Base-by-base conservation (phyloP, 164 flowering plant species). In the Platanus orientalis region DNA sequence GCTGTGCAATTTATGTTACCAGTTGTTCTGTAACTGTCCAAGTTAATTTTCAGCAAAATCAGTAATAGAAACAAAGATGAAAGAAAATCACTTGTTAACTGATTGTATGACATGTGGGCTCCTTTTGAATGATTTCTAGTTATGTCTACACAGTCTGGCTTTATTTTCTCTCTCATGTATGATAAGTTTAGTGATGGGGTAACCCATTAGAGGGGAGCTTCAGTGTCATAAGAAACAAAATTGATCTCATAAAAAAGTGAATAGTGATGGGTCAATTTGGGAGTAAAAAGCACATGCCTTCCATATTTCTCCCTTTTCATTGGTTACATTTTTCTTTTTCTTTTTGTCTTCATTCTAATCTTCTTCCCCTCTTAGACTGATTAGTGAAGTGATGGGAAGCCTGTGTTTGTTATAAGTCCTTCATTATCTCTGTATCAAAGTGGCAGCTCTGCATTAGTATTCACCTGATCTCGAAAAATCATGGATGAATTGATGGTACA, bases 321-420 rank as follows among this genome's bases (percentile, higher is more conserved):
- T 48, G 64, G 29, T 56, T 65, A 13, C 57, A 40, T 32, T 58
- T 64, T 53, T 52, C 44, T 62, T 58, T 62, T 54, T 42, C 55
- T 69, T 75, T 76, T 77, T 77, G 73, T 76, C 77, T 61, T 42
- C 67, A 61, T 74, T 72, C 26, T 61, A 55, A 54, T 64, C 58
- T 71, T 50, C 66, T 70, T 61, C 27, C 25, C 64, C 57, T 54
- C 44, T 52, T 60, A 40, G 54, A 49, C 36, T 58, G 76, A 44
- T 65, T 62, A 62, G 53, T 59, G 61, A 39, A 69, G 64, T 55
- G 36, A 39, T 72, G 30, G 51, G 51, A 28, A 58, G 51, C 58
- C 64, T 76, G 72, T 74, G 69, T 61, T 62, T n/a, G 64, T 57
- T 49, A 20, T 53, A 64, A 66, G 55, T 24, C 28, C 17, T 54